Evolutionary conservation across 225 moss, liverwort and hornwort species (phyloP).

Genomic region (Neckera pumila): DNA sequence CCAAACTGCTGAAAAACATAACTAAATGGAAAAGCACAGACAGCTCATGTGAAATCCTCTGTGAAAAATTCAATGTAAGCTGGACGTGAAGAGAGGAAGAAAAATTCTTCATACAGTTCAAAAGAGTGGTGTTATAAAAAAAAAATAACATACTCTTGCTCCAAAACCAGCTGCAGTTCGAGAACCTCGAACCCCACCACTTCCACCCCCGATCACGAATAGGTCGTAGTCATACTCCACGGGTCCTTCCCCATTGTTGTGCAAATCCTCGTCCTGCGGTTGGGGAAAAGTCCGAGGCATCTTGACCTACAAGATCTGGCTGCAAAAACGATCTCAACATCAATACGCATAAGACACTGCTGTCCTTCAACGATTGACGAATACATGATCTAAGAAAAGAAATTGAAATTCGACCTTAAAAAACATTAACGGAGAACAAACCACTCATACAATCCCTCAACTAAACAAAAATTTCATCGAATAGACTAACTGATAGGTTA

Average conservation of each 20-base stretch:
- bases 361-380: neutral
- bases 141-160: conserved; percentile 44
- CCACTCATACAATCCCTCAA: neutral
- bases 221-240: conserved; percentile 65
- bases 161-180: conserved; percentile 65
- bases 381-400: neutral
- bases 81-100: neutral
- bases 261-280: conserved; percentile 15
- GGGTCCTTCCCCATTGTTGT: conserved; percentile 1
- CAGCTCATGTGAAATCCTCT: neutral
- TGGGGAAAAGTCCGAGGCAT: conserved; percentile 40
- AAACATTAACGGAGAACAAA: neutral
- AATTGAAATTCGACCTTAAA: neutral
- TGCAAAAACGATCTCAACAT: neutral
- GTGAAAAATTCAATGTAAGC: too few species aligned
- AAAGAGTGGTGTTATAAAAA: neutral
- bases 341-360: neutral
- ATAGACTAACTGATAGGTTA: neutral
- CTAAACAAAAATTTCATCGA: neutral
- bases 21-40: neutral
- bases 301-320: neutral
- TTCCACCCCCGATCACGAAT: conserved; percentile 87
- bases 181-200: conserved; percentile 85
- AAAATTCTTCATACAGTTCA: neutral
- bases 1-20: neutral